These are phyloP conservation scores for Penicillium samsonianum DNA, from an alignment of 495 filamentous ascomycete genomes.

Conservation along the genomic window DNA sequence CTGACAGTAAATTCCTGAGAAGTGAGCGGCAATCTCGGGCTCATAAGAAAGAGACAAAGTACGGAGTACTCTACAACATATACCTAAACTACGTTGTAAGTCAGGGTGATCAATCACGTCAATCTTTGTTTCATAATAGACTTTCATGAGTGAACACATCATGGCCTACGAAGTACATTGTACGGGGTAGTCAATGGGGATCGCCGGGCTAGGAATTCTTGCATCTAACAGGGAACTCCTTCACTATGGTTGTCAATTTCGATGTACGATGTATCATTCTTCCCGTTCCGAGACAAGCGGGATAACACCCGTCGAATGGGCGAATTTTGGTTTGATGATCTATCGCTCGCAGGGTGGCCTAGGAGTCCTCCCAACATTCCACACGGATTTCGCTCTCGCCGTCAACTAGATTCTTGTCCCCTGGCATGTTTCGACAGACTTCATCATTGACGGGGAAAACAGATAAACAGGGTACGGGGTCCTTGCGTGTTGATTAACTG, in stretches of 20 bases:
- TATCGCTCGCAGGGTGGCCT: background rate
- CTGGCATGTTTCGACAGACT: background rate
- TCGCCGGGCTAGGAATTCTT: conserved; percentile 3
- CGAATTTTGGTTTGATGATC: background rate
- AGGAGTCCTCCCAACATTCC: background rate
- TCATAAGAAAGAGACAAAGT: background rate
- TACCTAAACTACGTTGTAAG: no score
- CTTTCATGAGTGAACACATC: background rate
- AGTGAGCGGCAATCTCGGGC: conserved; percentile 4
- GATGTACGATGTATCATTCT: conserved; percentile 2
- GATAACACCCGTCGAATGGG: background rate
- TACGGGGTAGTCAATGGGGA: background rate
- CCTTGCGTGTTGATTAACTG: background rate
- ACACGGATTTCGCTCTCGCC: conserved; percentile 3
- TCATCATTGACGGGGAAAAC: background rate
- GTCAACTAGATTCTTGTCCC: background rate
- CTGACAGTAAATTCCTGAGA: background rate
- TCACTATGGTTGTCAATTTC: background rate
- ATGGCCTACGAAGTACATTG: background rate
- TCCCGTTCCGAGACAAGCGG: background rate
- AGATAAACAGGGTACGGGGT: background rate
- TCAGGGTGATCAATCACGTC: background rate
- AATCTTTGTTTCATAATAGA: background rate
- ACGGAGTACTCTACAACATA: background rate
- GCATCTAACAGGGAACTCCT: background rate